phyloP scores from a whole-genome alignment of 306 rosid species.

The Prosopis cineraria region DNA sequence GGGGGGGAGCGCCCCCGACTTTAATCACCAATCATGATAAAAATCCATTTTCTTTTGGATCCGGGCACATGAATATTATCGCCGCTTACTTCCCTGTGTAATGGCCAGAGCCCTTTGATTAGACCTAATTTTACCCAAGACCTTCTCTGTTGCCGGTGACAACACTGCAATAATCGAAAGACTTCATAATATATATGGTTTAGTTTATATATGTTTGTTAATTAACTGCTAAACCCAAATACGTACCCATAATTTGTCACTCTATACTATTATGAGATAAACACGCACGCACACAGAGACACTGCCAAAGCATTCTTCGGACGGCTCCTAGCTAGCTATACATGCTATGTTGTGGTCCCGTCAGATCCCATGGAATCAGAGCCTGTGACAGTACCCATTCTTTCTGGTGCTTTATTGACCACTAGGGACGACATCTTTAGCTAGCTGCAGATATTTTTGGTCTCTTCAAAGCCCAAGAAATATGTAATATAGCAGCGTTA shows the following conservation, averaged over 20 bases:
- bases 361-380: slow-evolving; percentile 23
- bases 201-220: no score
- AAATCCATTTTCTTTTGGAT: no score
- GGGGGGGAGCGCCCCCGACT: no score
- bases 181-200: no score
- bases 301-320: background rate
- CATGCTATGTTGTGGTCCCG: background rate
- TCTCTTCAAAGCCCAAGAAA: slow-evolving; percentile 52
- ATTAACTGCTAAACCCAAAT: background rate
- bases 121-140: no score
- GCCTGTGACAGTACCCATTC: slow-evolving; percentile 12
- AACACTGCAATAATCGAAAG: no score
- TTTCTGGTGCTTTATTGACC: slow-evolving; percentile 13
- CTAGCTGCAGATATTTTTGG: background rate
- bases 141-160: no score
- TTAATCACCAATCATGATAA: no score
- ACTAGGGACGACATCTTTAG: background rate
- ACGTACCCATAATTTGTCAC: background rate
- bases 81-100: no score
- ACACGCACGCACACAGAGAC: background rate
- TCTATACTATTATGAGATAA: background rate
- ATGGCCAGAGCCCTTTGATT: no score
- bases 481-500: slow-evolving; percentile 65
- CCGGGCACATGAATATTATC: no score
- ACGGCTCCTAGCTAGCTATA: background rate